Percentiles rank a stretch among this genome's conserved stretches.
Conservation (phyloP, 1,284 basidiomycete genomes). For the Naganishia sp. region DNA sequence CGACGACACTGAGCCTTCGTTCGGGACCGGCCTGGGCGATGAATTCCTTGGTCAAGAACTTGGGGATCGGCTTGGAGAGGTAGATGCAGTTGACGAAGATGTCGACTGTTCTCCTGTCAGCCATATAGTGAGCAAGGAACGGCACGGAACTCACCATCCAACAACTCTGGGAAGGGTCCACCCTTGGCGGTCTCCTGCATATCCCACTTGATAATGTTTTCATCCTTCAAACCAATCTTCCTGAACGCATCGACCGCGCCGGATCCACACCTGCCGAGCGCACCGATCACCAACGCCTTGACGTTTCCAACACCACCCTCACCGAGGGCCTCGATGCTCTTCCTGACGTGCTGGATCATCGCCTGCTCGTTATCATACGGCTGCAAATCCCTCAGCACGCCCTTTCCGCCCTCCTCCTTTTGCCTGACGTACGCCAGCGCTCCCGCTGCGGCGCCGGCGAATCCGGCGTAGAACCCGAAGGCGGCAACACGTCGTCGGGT, state of each 20-base stretch:
- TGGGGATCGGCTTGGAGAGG: slow-evolving; percentile 82
- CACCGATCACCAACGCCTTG: slow-evolving; percentile 92
- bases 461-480: slow-evolving; percentile 98
- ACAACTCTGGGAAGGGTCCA: slow-evolving; percentile 92
- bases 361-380: slow-evolving; percentile 79
- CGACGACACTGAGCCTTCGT: slow-evolving; percentile 78
- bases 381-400: slow-evolving; percentile 66
- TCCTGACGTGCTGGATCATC: slow-evolving; percentile 74
- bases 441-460: slow-evolving; percentile 93
- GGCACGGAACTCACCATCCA: slow-evolving; percentile 61
- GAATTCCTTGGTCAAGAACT: slow-evolving; percentile 77
- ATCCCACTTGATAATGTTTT: slow-evolving; percentile 98
- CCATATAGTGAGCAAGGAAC: background rate
- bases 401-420: slow-evolving; percentile 61
- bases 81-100: slow-evolving; percentile 99
- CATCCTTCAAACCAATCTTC: slow-evolving; percentile 87
- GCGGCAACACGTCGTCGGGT: slow-evolving; percentile 90
- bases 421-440: slow-evolving; percentile 78
- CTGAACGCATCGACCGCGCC: slow-evolving; percentile 93
- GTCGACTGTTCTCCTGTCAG: slow-evolving; percentile 63
- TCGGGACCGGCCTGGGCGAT: slow-evolving; percentile 70
- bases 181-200: slow-evolving; percentile 95
- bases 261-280: slow-evolving; percentile 91
- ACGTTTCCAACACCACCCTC: slow-evolving; percentile 69
- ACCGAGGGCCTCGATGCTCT: slow-evolving; percentile 60